Evolutionary conservation across 2,329 filamentous ascomycete genomes (phyloP), one percentile per base, ranked within the genome.

Genomic region (Amauroascus verrucosus): DNA sequence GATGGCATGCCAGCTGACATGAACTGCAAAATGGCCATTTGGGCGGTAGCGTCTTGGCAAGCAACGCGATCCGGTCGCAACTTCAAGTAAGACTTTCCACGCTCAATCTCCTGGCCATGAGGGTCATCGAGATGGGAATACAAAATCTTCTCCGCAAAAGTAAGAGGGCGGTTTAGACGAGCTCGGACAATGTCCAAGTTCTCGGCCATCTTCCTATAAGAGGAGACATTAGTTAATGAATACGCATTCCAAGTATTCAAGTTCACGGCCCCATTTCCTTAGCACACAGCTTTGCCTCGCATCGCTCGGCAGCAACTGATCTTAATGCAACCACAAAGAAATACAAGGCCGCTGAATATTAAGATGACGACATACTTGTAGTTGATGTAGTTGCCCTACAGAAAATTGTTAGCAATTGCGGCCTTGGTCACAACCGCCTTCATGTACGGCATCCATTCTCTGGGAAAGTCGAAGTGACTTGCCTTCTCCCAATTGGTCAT

Each of bases 1-100:
- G 85, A 84, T 61, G 88, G 87, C 88, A 98, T 91, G 71, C 91
- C 91, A 57, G 93, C 91, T 53, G 88, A 95, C 90, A 98, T 98
- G 82, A 98, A 98, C 78, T 98, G 93, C 56, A 98, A 81, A 63
- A 98, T 95, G 60, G 93, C 93, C 93, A 98, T 98, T 81, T 98
- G 93, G 60, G 93, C 93, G 57, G 93, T 97, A 70, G 93, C 93
- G 81, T 98, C 93, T 79, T 98, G 93, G 80, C 93, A 97, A 72
- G 93, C 93, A 66, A 98, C 93, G 73, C 93, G 88, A 71, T 98
- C 93, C 55, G 93, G 93, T 62, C 93, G 87, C 63, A 98, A 84
- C 79, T 91, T 96, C 62, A 98, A 83, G 76, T 98, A 97, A 57
- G 90, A 96, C 65, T 82, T 82, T 67, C 93, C 93, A 71, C 93